Base-by-base conservation (phyloP, 2,329 filamentous ascomycete species). In the Neonectria faginata region DNA sequence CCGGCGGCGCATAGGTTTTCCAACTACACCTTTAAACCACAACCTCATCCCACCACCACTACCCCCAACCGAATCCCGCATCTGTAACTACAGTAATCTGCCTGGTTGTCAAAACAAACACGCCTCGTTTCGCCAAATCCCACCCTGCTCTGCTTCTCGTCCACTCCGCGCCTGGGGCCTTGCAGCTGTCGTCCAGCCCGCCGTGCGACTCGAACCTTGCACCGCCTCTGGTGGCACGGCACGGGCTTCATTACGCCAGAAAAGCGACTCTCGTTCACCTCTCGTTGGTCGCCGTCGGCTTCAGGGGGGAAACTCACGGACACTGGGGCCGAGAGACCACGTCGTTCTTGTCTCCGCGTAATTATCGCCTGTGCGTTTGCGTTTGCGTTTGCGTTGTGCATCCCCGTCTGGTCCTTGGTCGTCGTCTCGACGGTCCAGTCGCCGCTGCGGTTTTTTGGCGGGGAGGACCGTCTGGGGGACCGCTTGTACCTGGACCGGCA, bases 401-500 rank as follows among this genome's bases (percentile, higher is more conserved):
- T 58, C 60, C 60, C 60, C 27, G 47, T 56, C 60, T 36, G 47
- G 61, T 57, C 25, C 53, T 42, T 59, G 27, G 55, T 64, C 53
- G 55, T 59, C 33, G 55, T 59, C 58, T 45, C 56, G 55, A 33
- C 47, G 18, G 27, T 51, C 53, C 55, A 39, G 45, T 33, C 25
- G 25, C 27, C 44, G n/a, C 39, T 47, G 25, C 33, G 52, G 50
- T 18, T 22, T 22, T 45, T 57, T 62, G 51, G 62, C 60, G 64
- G 64, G 65, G 36, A 39, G 64, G 16, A 31, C 47, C 67, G 62
- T 68, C 70, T 70, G 62, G 57, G 36, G 41, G 31, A 53, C 59
- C 60, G 47, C 62, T 62, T 56, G 62, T 70, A 60, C 67, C 66
- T 71, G 69, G 57, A 60, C 52, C 59, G 61, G 52, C 61, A 63